Percentiles rank a stretch among this genome's conserved stretches.
phyloP scores from a whole-genome alignment of 2,329 filamentous ascomycete genomes.

The Metarhizium guizhouense region DNA sequence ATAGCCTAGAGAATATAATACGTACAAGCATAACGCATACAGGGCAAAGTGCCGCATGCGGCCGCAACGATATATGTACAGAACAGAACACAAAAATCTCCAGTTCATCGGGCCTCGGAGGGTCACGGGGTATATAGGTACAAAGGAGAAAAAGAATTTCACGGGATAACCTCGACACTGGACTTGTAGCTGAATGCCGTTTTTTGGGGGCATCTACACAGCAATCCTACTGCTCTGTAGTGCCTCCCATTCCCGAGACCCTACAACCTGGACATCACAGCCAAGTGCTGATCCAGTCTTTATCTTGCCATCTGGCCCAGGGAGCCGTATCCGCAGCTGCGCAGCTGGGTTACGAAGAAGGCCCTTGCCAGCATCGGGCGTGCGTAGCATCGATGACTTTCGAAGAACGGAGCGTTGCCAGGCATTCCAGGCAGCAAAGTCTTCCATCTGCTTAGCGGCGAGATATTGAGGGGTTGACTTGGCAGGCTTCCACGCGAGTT shows the following conservation, averaged over 20 bases:
- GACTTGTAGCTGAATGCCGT: neutral
- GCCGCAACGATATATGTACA: neutral
- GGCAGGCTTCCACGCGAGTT: slow-evolving; percentile 57
- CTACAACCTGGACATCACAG: slow-evolving; percentile 38
- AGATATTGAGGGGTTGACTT: slow-evolving; percentile 57
- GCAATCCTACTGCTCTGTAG: slow-evolving; percentile 34
- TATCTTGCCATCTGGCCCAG: slow-evolving; percentile 35
- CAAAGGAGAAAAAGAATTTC: neutral
- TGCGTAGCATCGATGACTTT: slow-evolving; percentile 37
- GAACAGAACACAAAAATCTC: neutral
- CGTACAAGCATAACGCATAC: neutral
- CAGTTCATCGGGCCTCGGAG: neutral
- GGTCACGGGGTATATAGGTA: neutral
- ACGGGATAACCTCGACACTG: neutral
- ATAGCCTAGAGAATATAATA: neutral
- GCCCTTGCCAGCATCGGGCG: slow-evolving; percentile 9
- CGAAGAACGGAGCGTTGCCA: slow-evolving; percentile 48
- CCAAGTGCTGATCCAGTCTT: slow-evolving; percentile 22
- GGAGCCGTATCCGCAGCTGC: slow-evolving; percentile 41
- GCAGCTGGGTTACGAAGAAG: slow-evolving; percentile 29
- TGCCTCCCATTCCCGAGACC: slow-evolving; percentile 46
- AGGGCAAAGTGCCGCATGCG: neutral
- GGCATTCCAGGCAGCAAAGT: slow-evolving; percentile 51
- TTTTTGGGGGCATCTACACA: slow-evolving; percentile 13
- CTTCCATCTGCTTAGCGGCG: slow-evolving; percentile 55